Evolutionary conservation across 139 green algal species (phyloP), one percentile per base, ranked within the genome.

Genomic region (Picochlorum sp.): DNA sequence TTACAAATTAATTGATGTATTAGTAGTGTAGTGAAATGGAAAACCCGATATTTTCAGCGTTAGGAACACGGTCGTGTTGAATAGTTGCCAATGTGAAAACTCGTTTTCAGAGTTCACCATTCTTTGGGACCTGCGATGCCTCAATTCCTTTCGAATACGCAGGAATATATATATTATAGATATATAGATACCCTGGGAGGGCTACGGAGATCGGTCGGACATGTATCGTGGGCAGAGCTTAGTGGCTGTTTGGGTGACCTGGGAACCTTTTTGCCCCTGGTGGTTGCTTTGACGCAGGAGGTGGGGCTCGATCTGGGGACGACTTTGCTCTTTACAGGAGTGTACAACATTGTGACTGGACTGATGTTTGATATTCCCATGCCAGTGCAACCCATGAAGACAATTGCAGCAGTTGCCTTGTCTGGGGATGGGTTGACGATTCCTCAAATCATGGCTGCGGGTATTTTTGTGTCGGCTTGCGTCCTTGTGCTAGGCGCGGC

Each of bases 311-410:
- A 92, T 72, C 58, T 92, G 5, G 84, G 83, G 18, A 91, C 84
- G 8, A 92, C 84, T 1, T 80, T 95, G 18, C 50, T 92, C 15
- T 78, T 85, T 59, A 89, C 83, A 6, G 87, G 87, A 16, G 4
- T 83, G 16, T 91, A 92, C 81, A 91, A 92, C 62, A 51, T 94
- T 2, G 24, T 74, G 30, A 81, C 74, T 26, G 87, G 82, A 5
- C 10, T 83, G 10, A 44, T 74, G 3, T 89, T 91, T 59, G 76
- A 69, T 11, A 84, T 83, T 9, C 79, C 79, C 41, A 74, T 85
- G 62, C 76, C 79, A 3, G 73, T 85, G 37, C 85, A 95, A 65
- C 85, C 87, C 24, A 95, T 95, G 87, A 91, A 95, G 74, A 86
- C 84, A 6, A 91, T 95, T 50, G 75, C 81, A 1, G 87, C 86